Base-by-base conservation (phyloP, 176 grass and related monocot genomes). In the Triticum monococcum region DNA sequence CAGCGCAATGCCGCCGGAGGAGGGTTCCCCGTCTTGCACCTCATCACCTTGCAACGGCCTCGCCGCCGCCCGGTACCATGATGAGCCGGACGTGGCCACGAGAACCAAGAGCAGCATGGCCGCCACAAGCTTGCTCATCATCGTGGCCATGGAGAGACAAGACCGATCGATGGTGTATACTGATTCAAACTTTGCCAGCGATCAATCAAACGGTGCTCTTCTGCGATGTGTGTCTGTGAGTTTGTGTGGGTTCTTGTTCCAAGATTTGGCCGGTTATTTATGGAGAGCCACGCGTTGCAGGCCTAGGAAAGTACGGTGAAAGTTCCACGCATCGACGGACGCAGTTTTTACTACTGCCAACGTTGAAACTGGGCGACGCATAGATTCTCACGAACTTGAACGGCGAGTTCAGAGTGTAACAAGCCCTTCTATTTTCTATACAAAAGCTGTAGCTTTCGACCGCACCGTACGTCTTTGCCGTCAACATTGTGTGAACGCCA, bases 1-100 rank as follows among this genome's bases (percentile, higher is more conserved):
- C 75, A 91, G 64, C 43, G 12, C 17, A 5, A 26, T 83, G 81
- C 83, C 7, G 9, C 79, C 89, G 6, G 79, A 86, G 89, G 85
- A 95, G 66, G 81, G 3, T 17, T 33, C 87, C 12, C 77, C 90
- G 75, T 20, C 74, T 87, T 78, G 20, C 50, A 13, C 9, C 9
- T 78, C 9, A 54, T 33, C 28, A 32, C 30, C 75, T 18, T 57
- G 75, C 48, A 20, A 86, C 22, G 90, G 87, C 50, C 80, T 90
- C 36, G 87, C 77, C 83, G 79, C 59, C 87, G 79, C 5, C 82
- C 68, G 78, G 87, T 81, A 11, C 54, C 75, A 46, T 13, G 43
- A 62, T 31, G 50, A 32, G 33, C 22, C 24, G 16, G 85, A 72
- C 77, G 9, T 64, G 28, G 57, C 28, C 68, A 54, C 11, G 38